Evolutionary conservation across 2,329 filamentous ascomycete species (phyloP).

Genomic region (Aspergillus sp.): DNA sequence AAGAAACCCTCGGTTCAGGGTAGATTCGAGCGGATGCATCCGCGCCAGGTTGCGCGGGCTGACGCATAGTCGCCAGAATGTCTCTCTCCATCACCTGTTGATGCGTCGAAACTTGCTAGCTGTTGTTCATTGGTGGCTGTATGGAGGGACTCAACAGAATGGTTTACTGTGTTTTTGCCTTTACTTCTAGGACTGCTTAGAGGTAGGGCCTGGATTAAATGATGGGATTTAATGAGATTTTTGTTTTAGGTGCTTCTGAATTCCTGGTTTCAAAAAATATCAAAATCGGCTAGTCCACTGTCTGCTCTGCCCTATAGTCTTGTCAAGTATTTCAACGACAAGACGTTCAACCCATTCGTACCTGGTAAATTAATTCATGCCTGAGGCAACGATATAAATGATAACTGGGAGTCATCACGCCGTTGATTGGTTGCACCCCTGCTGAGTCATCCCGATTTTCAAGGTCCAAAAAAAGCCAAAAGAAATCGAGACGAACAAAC

Average conservation of each 20-base stretch:
- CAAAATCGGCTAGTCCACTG: neutral
- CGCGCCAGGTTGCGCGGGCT: conserved; percentile 26
- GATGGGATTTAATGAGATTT: neutral
- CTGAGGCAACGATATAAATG: neutral
- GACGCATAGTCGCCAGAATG: conserved; percentile 11
- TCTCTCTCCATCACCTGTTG: neutral
- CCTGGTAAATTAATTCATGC: neutral
- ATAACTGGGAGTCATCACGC: neutral
- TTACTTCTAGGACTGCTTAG: neutral
- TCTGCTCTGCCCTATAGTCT: neutral
- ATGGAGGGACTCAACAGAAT: neutral
- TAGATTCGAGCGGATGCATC: conserved; percentile 22
- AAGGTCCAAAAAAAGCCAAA: neutral
- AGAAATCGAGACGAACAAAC: neutral
- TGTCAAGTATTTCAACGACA: neutral
- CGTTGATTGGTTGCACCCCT: neutral
- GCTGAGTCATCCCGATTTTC: neutral
- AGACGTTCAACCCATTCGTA: neutral
- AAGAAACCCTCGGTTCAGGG: neutral
- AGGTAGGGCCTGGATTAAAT: neutral
- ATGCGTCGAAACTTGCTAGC: neutral
- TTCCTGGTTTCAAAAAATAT: neutral
- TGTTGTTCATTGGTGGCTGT: neutral
- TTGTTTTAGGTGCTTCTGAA: neutral
- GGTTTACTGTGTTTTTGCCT: neutral